Evolutionary conservation across 495 filamentous ascomycete species (phyloP).

Genomic region (Podospora tetraspora): DNA sequence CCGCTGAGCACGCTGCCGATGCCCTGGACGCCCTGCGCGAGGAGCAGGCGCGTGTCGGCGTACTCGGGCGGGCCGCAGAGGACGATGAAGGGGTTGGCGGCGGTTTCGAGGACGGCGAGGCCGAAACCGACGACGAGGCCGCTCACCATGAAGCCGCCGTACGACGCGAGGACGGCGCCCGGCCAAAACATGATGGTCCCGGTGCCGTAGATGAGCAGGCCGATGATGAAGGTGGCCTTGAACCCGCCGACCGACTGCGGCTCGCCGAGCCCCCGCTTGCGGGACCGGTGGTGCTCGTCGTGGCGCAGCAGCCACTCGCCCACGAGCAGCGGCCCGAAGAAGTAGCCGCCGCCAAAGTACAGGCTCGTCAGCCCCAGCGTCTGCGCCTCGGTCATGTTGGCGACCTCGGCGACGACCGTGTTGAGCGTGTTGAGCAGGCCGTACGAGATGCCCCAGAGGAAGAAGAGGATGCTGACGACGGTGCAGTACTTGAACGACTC

Average conservation of each 20-base stretch:
- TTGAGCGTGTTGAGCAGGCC: conserved; percentile 67
- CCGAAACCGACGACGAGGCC: conserved; percentile 72
- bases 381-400: conserved; percentile 31
- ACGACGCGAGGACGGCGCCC: conserved; percentile 57
- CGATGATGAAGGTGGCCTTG: conserved; percentile 61
- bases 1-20: conserved; percentile 62
- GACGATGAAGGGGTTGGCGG: conserved; percentile 52
- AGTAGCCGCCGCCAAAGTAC: conserved; percentile 52
- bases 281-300: conserved; percentile 43
- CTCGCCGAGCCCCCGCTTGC: conserved; percentile 4
- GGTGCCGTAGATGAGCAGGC: conserved; percentile 58
- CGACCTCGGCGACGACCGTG: conserved; percentile 43
- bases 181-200: conserved; percentile 60
- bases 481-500: conserved; percentile 49
- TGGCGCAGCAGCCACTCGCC: conserved; percentile 60
- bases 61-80: conserved; percentile 54
- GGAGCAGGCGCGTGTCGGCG: conserved; percentile 54
- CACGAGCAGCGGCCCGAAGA: conserved; percentile 60
- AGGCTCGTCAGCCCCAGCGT: conserved; percentile 35
- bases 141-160: conserved; percentile 63
- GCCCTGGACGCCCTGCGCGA: conserved; percentile 65
- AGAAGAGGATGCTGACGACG: conserved; percentile 73
- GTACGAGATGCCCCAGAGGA: conserved; percentile 85
- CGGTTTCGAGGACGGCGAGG: conserved; percentile 65
- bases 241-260: conserved; percentile 42